phyloP scores from a whole-genome alignment of 371 early-diverging fungal genomes.

The Dipsacomyces acuminosporus region DNA sequence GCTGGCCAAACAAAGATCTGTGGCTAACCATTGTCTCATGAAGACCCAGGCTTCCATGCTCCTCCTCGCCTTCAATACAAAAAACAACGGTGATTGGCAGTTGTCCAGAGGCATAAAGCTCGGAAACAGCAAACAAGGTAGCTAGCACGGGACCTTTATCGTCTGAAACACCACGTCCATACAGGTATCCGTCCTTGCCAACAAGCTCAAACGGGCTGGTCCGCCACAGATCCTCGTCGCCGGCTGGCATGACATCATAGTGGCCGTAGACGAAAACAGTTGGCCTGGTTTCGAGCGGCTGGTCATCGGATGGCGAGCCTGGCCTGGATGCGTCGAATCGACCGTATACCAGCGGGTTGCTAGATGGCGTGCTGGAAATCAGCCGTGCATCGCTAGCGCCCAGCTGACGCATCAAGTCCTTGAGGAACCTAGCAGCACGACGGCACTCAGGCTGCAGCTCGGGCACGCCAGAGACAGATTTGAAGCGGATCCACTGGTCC shows the following conservation, averaged over 20 bases:
- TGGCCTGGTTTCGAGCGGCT: slow-evolving; percentile 22
- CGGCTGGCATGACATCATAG: slow-evolving; percentile 74
- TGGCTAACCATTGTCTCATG: slow-evolving; percentile 53
- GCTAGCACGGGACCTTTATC: slow-evolving; percentile 81
- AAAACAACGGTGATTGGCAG: slow-evolving; percentile 71
- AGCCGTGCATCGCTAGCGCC: slow-evolving; percentile 64
- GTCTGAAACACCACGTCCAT: slow-evolving; percentile 77
- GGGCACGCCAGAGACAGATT: slow-evolving; percentile 62
- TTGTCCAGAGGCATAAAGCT: slow-evolving; percentile 56
- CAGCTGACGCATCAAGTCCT: slow-evolving; percentile 62
- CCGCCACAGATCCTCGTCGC: slow-evolving; percentile 59
- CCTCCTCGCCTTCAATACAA: slow-evolving; percentile 82
- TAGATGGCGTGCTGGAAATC: slow-evolving; percentile 59
- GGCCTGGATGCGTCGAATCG: slow-evolving; percentile 54
- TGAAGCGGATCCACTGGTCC: slow-evolving; percentile 66
- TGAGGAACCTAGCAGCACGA: slow-evolving; percentile 68
- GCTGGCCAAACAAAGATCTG: slow-evolving; percentile 56
- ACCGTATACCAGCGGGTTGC: slow-evolving; percentile 74
- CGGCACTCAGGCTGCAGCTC: slow-evolving; percentile 69
- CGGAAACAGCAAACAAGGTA: slow-evolving; percentile 70
- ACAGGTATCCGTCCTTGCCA: slow-evolving; percentile 69
- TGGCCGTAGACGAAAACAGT: slow-evolving; percentile 79
- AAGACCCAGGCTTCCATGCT: slow-evolving; percentile 70
- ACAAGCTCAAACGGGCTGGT: slow-evolving; percentile 53
- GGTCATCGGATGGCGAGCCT: neutral